Base-by-base conservation (phyloP, 1,284 basidiomycete species). In the Violaceomyces palustris region DNA sequence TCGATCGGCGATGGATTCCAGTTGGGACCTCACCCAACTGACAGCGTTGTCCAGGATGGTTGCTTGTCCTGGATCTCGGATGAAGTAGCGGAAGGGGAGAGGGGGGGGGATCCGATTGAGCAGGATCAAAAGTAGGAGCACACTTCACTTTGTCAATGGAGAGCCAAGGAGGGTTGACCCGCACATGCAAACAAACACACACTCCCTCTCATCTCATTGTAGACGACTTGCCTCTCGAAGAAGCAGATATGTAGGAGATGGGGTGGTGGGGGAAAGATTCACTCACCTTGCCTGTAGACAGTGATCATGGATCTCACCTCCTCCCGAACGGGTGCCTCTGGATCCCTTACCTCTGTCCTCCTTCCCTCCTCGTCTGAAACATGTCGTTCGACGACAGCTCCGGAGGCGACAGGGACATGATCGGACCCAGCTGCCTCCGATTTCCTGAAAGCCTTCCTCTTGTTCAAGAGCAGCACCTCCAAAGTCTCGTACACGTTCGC, bases 21-120 rank as follows among this genome's bases (percentile, higher is more conserved):
- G 23, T 14, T 52, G 43, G 12, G 12, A 22, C 2, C 54, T n/a
- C 0, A 58, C 49, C 61, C 61, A 64, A 4, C 44, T 12, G 10
- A 64, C 42, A 2, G 52, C 61, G 1, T 45, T 30, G n/a, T 54
- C 45, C 6, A 60, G 28, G 18, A 64, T 17, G 1, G 27, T 10
- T 5, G 45, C 12, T 26, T 64, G 61, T 4, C 57, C 57, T 17
- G n/a, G n/a, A n/a, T n/a, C n/a, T n/a, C n/a, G n/a, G n/a, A n/a
- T n/a, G n/a, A n/a, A n/a, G 29, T 15, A 3, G 19, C 4, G 24
- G 35, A 8, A 11, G 5, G 22, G 25, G 35, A 15, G 6, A 19
- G n/a, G 10, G 4, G 23, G 3, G 5, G 3, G 24, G 7, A 22
- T 30, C 26, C 3, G 31, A 27, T 23, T 26, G 38, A 33, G n/a